phyloP scores from a whole-genome alignment of 225 moss, liverwort and hornwort species.

The Physcomitrellopsis africana region DNA sequence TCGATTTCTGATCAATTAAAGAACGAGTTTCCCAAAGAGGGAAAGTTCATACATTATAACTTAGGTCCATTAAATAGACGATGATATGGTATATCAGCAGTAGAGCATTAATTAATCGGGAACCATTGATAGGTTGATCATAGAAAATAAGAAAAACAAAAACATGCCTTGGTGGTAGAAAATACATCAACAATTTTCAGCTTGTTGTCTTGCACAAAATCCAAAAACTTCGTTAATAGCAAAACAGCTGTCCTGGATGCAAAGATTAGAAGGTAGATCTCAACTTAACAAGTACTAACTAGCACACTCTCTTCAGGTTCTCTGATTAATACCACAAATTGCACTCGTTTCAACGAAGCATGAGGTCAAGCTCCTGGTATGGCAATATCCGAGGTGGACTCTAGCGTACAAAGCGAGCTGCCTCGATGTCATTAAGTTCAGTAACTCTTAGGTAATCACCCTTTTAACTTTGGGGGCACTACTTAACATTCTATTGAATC shows the following conservation, averaged over 20 bases:
- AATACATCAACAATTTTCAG: not conserved
- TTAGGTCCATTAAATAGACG: not conserved
- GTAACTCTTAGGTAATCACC: not conserved
- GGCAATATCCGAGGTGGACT: not conserved
- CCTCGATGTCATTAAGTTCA: not conserved
- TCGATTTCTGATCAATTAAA: constrained; percentile 27
- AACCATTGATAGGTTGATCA: not conserved
- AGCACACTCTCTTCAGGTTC: not conserved
- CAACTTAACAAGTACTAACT: constrained; percentile 1
- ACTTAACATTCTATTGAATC: not conserved
- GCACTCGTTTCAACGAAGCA: no score
- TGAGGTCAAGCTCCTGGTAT: not conserved
- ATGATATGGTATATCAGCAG: not conserved
- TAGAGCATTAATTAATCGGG: not conserved
- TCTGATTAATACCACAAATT: no score
- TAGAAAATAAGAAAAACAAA: not conserved
- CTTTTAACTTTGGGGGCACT: not conserved
- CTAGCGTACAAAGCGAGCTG: constrained; percentile 2
- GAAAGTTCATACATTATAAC: constrained; percentile 8
- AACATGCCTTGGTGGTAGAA: not conserved
- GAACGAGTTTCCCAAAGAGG: not conserved
- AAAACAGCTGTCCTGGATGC: not conserved
- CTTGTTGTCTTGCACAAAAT: constrained; percentile 7
- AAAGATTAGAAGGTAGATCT: not conserved
- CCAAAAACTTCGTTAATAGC: not conserved